These are phyloP conservation scores for Firmiana major DNA, from an alignment of 345 rosid species.

Conservation along the genomic window DNA sequence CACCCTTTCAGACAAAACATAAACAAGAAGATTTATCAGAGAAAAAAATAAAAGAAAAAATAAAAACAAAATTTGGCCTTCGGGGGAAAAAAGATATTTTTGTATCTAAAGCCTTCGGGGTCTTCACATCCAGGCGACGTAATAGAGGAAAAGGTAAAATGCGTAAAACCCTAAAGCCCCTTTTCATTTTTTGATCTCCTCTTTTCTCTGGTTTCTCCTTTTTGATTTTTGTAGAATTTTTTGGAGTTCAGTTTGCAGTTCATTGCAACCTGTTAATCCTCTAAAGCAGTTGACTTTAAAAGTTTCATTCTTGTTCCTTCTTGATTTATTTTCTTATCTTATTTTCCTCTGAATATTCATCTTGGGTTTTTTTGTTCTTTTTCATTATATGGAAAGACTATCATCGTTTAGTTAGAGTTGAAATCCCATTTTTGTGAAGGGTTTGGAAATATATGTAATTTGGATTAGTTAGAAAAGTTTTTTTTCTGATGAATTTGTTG, in stretches of 20 bases:
- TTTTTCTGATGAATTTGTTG: neutral
- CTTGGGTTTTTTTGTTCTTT: neutral
- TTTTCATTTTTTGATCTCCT: neutral
- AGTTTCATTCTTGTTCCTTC: neutral
- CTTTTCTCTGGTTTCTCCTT: neutral
- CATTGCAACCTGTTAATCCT: neutral
- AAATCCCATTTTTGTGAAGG: neutral
- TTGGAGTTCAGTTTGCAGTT: neutral
- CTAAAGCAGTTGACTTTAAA: neutral
- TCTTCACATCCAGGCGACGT: neutral
- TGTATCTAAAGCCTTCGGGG: neutral
- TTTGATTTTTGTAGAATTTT: neutral
- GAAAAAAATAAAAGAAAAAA: neutral
- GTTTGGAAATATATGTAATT: constrained; percentile 3
- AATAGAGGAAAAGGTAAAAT: constrained; percentile 1
- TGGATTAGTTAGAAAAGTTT: neutral
- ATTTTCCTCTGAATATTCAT: neutral
- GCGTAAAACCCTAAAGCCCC: neutral
- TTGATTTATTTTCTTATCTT: neutral
- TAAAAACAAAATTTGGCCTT: no score
- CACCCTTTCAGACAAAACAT: no score
- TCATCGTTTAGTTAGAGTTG: neutral
- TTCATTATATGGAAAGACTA: neutral
- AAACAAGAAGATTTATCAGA: neutral
- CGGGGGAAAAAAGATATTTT: no score